Evolutionary conservation across 495 filamentous ascomycete species (phyloP), one percentile per base, ranked within the genome.

Genomic region (Friedmanniomyces simplex): DNA sequence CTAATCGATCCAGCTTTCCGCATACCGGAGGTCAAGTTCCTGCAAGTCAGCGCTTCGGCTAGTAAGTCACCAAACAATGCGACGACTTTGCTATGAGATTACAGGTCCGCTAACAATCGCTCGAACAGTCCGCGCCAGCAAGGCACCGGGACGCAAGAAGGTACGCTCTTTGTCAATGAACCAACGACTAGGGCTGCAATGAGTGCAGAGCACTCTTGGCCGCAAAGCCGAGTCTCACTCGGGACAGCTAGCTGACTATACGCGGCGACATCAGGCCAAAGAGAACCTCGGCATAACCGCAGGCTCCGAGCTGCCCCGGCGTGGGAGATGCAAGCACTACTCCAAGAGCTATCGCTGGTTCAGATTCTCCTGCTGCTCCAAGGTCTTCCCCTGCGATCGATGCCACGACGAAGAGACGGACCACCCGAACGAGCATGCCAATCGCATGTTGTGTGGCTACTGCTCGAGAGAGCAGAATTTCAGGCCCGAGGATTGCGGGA

Each of bases 401-500:
- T 96, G 90, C 68, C 90, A 96, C 62, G 88, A 96, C 63, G 78
- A 71, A 14, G 77, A 69, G 14, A 79, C 80, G 57, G 82, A 85
- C 37, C 89, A 95, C 68, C 75, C 77, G 0, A 84, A 86, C 56
- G 90, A 95, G 71, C 86, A 89, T 73, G 90, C 89, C 2, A 87
- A 88, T 61, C 73, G 88, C 41, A 95, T 95, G 90, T 81, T 95
- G 22, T 96, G 89, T 43, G 52, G 14, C 7, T n/a, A 18, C 63
- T 25, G 68, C 53, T 87, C 83, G 14, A 72, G 90, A 50, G 90
- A 95, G 72, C 87, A 93, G 76, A 84, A 84, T 55, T 95, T 87
- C 68, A 72, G 82, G 37, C 84, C 85, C 0, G 88, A 94, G 64
- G 84, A 85, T 49, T 96, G 90, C 63, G 78, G 73, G 0, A 80